Evolutionary conservation across 148 eudicot genomes (phyloP).

Genomic region (Fagopyrum esculentum): DNA sequence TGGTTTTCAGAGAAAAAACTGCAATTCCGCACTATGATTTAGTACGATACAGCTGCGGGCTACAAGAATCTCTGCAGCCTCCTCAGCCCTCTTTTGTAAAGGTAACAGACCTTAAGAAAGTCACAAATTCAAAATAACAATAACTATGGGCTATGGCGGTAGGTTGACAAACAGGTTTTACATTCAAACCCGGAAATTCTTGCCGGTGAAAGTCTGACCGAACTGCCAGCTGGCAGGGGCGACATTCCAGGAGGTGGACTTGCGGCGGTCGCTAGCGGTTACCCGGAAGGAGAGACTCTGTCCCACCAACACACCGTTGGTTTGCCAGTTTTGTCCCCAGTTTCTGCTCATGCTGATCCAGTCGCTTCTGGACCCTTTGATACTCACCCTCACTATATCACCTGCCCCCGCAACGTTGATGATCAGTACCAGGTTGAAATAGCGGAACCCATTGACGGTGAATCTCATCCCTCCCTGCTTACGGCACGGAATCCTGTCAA

Average conservation of each 20-base stretch:
- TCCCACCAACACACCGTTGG: constrained; percentile 55
- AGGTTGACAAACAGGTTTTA: too few relatives aligned
- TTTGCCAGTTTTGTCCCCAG: constrained; percentile 96
- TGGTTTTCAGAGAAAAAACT: too few relatives aligned
- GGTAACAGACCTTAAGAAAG: background rate
- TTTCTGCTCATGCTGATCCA: constrained; percentile 86
- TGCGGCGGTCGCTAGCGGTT: constrained; percentile 54
- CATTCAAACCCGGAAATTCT: constrained; percentile 64
- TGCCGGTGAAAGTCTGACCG: constrained; percentile 83
- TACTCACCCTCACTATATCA: constrained; percentile 45
- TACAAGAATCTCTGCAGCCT: background rate
- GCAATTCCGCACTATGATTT: too few relatives aligned
- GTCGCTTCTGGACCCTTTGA: constrained; percentile 53
- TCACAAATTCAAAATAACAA: background rate
- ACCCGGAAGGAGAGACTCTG: constrained; percentile 71
- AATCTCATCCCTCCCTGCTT: constrained; percentile 74
- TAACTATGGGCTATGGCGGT: too few relatives aligned
- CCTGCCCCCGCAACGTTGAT: constrained; percentile 89
- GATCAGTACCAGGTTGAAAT: constrained; percentile 68
- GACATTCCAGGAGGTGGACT: constrained; percentile 72
- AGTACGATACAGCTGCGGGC: constrained; percentile 2
- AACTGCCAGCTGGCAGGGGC: constrained; percentile 75
- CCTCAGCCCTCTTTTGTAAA: background rate
- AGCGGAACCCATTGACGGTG: constrained; percentile 78
- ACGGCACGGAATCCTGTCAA: constrained; percentile 71